phyloP scores from a whole-genome alignment of 2,329 filamentous ascomycete species.

The Hypomyces perniciosus region DNA sequence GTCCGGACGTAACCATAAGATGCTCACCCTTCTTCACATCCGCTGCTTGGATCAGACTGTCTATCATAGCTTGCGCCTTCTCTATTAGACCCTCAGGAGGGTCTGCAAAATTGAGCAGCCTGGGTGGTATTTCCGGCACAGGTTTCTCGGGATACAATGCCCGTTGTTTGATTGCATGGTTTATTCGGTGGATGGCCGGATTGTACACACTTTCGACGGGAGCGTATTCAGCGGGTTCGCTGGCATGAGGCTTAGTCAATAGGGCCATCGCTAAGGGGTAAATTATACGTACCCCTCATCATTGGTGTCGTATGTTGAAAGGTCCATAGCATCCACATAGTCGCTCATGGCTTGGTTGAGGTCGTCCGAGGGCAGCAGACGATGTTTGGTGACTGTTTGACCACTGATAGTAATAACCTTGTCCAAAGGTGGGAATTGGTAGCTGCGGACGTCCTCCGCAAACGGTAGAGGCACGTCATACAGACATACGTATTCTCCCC shows the following conservation, averaged over 20 bases:
- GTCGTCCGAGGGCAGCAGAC: conserved; percentile 70
- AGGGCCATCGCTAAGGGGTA: background rate
- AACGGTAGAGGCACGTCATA: conserved; percentile 90
- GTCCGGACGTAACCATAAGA: no score
- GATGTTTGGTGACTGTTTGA: conserved; percentile 71
- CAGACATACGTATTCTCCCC: conserved; percentile 74
- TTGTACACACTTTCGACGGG: conserved; percentile 77
- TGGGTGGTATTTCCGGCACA: conserved; percentile 55
- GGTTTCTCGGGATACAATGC: conserved; percentile 66
- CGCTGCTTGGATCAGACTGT: conserved; percentile 60
- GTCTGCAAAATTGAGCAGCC: conserved; percentile 65
- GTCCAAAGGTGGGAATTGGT: conserved; percentile 86
- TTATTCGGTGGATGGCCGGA: conserved; percentile 80
- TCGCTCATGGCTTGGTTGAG: conserved; percentile 78
- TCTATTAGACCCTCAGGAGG: conserved; percentile 63
- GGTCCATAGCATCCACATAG: conserved; percentile 90
- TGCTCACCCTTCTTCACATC: conserved; percentile 73
- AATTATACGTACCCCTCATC: conserved; percentile 59
- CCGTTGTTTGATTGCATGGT: conserved; percentile 75
- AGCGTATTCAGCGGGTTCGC: conserved; percentile 59
- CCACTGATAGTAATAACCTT: conserved; percentile 83
- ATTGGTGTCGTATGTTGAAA: conserved; percentile 64
- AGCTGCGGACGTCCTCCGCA: conserved; percentile 83
- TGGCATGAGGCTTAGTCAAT: conserved; percentile 14
- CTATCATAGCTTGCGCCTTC: conserved; percentile 51